These are phyloP conservation scores for Citrus sp. DNA, from an alignment of 345 rosid genomes.

Conservation along the genomic window DNA sequence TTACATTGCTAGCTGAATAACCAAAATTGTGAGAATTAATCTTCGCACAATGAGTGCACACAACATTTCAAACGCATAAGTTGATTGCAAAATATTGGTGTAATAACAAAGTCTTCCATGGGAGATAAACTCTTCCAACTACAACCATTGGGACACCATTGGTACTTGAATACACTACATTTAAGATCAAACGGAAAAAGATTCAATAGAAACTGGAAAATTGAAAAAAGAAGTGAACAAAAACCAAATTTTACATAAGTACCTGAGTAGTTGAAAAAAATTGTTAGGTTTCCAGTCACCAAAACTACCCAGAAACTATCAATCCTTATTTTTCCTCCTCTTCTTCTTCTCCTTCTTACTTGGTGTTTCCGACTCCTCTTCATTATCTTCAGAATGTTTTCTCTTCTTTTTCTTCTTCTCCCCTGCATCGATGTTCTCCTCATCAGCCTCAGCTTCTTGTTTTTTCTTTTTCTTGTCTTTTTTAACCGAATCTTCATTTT, in stretches of 20 bases:
- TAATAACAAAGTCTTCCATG: neutral
- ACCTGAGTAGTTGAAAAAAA: neutral
- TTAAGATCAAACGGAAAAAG: neutral
- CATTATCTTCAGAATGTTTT: slow-evolving; percentile 1
- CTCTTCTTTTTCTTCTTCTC: slow-evolving; percentile 45
- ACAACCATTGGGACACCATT: too few species aligned
- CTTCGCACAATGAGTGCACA: neutral
- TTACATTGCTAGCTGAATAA: neutral
- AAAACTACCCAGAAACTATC: neutral
- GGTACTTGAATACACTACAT: neutral
- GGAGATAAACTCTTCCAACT: neutral
- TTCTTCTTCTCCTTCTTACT: slow-evolving; percentile 38
- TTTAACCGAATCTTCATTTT: slow-evolving; percentile 25
- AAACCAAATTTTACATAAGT: slow-evolving; percentile 6
- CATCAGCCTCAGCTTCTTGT: slow-evolving; percentile 22
- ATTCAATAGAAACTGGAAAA: neutral
- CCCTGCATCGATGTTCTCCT: slow-evolving; percentile 21
- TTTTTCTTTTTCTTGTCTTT: slow-evolving; percentile 58
- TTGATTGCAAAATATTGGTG: neutral
- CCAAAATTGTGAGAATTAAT: neutral
- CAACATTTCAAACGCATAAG: neutral
- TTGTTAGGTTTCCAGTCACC: slow-evolving; percentile 1
- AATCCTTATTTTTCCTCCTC: slow-evolving; percentile 19
- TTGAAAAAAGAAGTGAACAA: neutral
- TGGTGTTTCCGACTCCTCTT: slow-evolving; percentile 24